Conservation (phyloP, 2,329 filamentous ascomycete species). For the Arthroderma sp. region DNA sequence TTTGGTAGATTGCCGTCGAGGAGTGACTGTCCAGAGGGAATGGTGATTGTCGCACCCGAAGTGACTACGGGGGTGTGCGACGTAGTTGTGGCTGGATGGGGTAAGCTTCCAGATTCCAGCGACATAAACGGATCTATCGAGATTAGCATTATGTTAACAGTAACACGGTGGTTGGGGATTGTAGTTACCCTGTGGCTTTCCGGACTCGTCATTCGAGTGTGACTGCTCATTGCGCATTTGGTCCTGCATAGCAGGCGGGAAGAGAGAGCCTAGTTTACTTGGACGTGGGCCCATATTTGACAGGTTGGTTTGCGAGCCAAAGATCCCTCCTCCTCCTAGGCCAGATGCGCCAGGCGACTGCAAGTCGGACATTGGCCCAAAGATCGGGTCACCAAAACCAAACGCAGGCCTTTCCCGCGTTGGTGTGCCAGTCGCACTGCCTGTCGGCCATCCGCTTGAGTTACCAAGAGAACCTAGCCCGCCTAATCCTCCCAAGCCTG, state of each 20-base stretch:
- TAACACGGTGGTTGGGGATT: slow-evolving; percentile 23
- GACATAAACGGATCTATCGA: slow-evolving; percentile 21
- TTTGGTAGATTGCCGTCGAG: slow-evolving; percentile 23
- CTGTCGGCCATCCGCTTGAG: slow-evolving; percentile 39
- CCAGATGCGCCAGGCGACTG: slow-evolving; percentile 41
- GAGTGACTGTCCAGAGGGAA: slow-evolving; percentile 22
- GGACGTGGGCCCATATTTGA: slow-evolving; percentile 54
- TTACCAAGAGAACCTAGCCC: slow-evolving; percentile 44
- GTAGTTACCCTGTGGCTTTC: slow-evolving; percentile 45
- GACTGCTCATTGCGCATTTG: slow-evolving; percentile 58
- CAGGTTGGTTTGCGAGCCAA: slow-evolving; percentile 48
- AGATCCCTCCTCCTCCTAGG: slow-evolving; percentile 41
- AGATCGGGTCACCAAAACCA: slow-evolving; percentile 51
- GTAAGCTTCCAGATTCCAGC: slow-evolving; percentile 21
- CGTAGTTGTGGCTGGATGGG: slow-evolving; percentile 22
- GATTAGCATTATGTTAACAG: slow-evolving; percentile 10
- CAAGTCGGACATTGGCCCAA: slow-evolving; percentile 63
- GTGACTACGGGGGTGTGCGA: slow-evolving; percentile 29
- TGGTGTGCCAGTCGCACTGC: slow-evolving; percentile 65
- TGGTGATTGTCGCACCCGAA: slow-evolving; percentile 19
- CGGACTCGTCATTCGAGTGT: slow-evolving; percentile 52
- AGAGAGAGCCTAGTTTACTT: slow-evolving; percentile 76
- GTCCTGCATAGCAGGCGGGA: slow-evolving; percentile 79
- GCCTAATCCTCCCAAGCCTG: slow-evolving; percentile 42
- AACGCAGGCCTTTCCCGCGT: slow-evolving; percentile 44